Evolutionary conservation across 495 filamentous ascomycete species (phyloP).

Genomic region (Terfezia claveryi): DNA sequence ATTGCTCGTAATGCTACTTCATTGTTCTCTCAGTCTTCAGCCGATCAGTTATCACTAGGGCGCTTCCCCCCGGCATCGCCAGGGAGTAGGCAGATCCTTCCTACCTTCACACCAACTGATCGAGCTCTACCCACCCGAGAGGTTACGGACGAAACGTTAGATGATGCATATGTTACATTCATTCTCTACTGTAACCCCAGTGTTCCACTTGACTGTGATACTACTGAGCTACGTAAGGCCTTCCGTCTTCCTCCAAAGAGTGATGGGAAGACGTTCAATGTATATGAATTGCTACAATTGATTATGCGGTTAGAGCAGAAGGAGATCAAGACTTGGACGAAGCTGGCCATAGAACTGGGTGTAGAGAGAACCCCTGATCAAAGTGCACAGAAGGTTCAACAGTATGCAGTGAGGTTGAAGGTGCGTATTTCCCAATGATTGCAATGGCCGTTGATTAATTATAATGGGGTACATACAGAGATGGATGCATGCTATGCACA

Average conservation of each 20-base stretch:
- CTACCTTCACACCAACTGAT: conserved; percentile 14
- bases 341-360: conserved; percentile 69
- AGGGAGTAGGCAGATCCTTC: conserved; percentile 7
- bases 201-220: conserved; percentile 47
- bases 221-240: conserved; percentile 48
- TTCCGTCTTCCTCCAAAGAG: conserved; percentile 76
- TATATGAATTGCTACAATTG: conserved; percentile 58
- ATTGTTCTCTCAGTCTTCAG: background rate
- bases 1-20: background rate
- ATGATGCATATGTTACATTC: conserved; percentile 71
- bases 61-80: conserved; percentile 7
- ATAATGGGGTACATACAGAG: conserved; percentile 31
- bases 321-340: conserved; percentile 91
- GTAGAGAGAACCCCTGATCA: conserved; percentile 82
- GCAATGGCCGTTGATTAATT: conserved; percentile 1
- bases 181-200: conserved; percentile 81
- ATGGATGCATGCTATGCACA: conserved; percentile 97
- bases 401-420: conserved; percentile 88
- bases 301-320: conserved; percentile 64
- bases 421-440: conserved; percentile 25
- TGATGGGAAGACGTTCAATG: conserved; percentile 79
- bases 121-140: conserved; percentile 40
- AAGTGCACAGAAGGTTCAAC: conserved; percentile 90
- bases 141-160: conserved; percentile 52
- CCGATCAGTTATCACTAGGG: conserved; percentile 1